Conservation (phyloP, 2,329 filamentous ascomycete genomes). For the Lecanicillium sp. region DNA sequence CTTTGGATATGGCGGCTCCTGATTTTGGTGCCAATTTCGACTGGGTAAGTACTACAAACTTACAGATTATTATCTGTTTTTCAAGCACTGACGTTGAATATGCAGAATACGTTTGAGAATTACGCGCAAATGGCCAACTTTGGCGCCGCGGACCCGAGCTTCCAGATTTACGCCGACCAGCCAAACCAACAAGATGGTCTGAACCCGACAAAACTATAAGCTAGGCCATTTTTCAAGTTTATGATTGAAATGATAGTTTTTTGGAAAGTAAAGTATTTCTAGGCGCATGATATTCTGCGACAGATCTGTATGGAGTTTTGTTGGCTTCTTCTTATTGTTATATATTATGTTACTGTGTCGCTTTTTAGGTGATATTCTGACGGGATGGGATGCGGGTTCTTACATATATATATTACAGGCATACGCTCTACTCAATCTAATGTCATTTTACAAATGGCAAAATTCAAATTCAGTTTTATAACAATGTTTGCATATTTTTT, state of each 20-base stretch:
- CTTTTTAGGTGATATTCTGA: no score
- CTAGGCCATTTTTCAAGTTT: no score
- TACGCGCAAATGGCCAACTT: slow-evolving; percentile 50
- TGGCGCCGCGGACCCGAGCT: slow-evolving; percentile 45
- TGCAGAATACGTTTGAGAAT: slow-evolving; percentile 50
- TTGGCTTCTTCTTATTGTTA: neutral
- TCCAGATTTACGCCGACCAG: slow-evolving; percentile 42
- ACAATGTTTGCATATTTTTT: neutral
- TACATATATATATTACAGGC: neutral
- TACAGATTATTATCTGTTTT: neutral
- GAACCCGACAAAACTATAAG: slow-evolving; percentile 9
- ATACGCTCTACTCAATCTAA: slow-evolving; percentile 9
- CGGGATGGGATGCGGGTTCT: no score
- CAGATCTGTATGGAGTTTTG: neutral
- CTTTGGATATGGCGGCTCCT: slow-evolving; percentile 21
- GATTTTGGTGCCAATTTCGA: slow-evolving; percentile 49
- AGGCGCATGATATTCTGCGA: neutral
- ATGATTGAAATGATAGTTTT: no score
- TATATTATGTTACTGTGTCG: no score
- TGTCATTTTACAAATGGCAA: no score
- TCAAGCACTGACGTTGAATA: slow-evolving; percentile 20
- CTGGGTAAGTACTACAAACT: slow-evolving; percentile 42
- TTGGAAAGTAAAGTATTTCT: neutral
- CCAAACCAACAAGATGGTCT: neutral
- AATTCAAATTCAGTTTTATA: neutral